Evolutionary conservation across 768 basidiomycete species (phyloP).

Genomic region (Rhodotorula sphaerocarpa): DNA sequence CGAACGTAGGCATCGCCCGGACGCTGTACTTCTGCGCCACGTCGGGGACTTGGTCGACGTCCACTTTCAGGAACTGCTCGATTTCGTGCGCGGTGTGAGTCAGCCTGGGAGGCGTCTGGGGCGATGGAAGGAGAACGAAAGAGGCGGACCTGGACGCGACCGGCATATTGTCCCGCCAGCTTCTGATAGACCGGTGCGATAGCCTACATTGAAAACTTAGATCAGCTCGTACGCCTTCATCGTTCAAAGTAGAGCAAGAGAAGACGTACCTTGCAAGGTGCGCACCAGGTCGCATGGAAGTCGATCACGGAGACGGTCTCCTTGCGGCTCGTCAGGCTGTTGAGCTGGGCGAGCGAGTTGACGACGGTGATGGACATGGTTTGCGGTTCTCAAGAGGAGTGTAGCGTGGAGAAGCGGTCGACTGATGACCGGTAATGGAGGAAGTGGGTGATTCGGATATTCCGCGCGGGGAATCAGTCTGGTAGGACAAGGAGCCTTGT

Average conservation of each 20-base stretch:
- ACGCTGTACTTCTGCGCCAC: slow-evolving; percentile 60
- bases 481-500: too few species aligned
- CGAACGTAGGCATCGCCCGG: slow-evolving; percentile 54
- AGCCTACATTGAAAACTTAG: neutral
- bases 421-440: neutral
- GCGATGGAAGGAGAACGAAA: neutral
- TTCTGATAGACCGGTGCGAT: slow-evolving; percentile 33
- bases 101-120: neutral
- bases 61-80: slow-evolving; percentile 55
- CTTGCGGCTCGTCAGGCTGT: slow-evolving; percentile 1
- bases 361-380: slow-evolving; percentile 21
- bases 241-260: neutral
- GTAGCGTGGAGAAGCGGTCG: neutral
- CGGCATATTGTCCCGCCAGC: slow-evolving; percentile 55
- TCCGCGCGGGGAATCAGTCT: too few species aligned
- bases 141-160: slow-evolving; percentile 44
- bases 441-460: too few species aligned
- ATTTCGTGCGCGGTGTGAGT: neutral
- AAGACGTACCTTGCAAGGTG: slow-evolving; percentile 31
- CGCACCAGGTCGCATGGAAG: slow-evolving; percentile 35
- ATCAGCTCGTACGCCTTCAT: neutral
- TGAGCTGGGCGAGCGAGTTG: slow-evolving; percentile 4
- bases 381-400: too few species aligned
- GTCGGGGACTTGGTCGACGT: slow-evolving; percentile 61
- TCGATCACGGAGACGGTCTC: slow-evolving; percentile 19